Evolutionary conservation across 805 yeast genomes (phyloP), one percentile per base, ranked within the genome.

Genomic region (Ogataea methanolica): DNA sequence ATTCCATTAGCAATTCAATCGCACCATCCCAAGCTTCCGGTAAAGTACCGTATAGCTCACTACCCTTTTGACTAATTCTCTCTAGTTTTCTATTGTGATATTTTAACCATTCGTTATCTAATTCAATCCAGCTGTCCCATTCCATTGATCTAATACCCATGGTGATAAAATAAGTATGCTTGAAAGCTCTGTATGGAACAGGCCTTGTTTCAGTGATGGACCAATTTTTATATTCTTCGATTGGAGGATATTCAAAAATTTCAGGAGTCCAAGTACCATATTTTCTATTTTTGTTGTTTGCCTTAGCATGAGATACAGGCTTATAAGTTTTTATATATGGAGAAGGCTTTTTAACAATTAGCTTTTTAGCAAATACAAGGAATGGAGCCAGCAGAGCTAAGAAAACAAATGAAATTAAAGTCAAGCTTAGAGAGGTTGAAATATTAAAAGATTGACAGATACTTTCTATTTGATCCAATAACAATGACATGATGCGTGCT

Each of bases 61-160:
- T 59, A 7, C 80, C 80, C 49, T 68, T 67, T 50, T 72, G 74
- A 22, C 58, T 65, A 41, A 82, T 54, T 55, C 88, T 70, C 45
- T 69, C 62, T 40, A 77, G 52, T 60, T 83, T 83, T 39, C 75
- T 67, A 21, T 72, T 57, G 58, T 83, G 86, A 54, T 61, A 82
- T 50, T 74, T 74, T 45, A 56, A 53, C 85, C 85, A 83, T 63
- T 83, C 82, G 50, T 79, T 80, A 61, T 83, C 88, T 48, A 83
- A 68, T 58, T 83, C 84, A 51, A 83, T 77, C 89, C 89, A 83
- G 43, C 69, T 70, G 45, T 76, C 67, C 73, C 76, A 76, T 42
- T 80, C 78, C 84, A 82, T 76, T 48, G 68, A 68, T 52, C 88
- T 67, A 39, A 82, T 82, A 6, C 88, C 89, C 89, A 83, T 83